Conservation (phyloP, 345 rosid genomes). For the Eucalyptus regnans region DNA sequence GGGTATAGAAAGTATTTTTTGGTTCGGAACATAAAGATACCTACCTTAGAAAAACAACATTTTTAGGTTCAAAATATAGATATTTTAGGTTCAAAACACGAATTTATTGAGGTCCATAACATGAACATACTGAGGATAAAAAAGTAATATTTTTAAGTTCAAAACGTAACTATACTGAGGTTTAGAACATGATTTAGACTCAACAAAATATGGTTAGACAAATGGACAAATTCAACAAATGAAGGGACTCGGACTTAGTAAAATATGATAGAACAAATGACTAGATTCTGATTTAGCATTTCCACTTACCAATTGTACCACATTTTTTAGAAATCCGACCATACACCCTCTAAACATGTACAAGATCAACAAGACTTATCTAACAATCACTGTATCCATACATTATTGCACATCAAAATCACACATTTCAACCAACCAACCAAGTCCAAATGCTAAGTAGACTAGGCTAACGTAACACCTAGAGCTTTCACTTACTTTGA, state of each 20-base stretch:
- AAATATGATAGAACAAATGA: neutral
- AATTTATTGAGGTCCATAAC: too few species aligned
- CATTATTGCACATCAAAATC: neutral
- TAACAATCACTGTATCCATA: neutral
- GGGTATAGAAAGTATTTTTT: too few species aligned
- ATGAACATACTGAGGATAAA: too few species aligned
- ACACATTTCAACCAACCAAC: rapidly evolving
- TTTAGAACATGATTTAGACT: too few species aligned
- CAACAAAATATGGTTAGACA: too few species aligned
- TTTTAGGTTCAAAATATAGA: too few species aligned
- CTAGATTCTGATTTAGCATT: neutral
- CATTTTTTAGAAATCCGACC: neutral
- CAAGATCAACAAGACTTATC: neutral
- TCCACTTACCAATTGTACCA: neutral
- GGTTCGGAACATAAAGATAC: too few species aligned
- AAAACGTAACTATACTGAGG: too few species aligned
- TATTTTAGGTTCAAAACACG: too few species aligned
- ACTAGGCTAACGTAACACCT: rapidly evolving
- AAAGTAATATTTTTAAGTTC: too few species aligned
- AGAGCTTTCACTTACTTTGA: neutral
- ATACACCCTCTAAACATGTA: neutral
- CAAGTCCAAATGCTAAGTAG: neutral
- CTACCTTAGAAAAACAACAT: too few species aligned
- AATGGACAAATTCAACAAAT: too few species aligned
- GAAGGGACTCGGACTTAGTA: neutral